Percentiles rank a stretch among this genome's conserved stretches.
These are phyloP conservation scores for Metarhizium guizhouense DNA, from an alignment of 2,329 filamentous ascomycete genomes.

Conservation along the genomic window DNA sequence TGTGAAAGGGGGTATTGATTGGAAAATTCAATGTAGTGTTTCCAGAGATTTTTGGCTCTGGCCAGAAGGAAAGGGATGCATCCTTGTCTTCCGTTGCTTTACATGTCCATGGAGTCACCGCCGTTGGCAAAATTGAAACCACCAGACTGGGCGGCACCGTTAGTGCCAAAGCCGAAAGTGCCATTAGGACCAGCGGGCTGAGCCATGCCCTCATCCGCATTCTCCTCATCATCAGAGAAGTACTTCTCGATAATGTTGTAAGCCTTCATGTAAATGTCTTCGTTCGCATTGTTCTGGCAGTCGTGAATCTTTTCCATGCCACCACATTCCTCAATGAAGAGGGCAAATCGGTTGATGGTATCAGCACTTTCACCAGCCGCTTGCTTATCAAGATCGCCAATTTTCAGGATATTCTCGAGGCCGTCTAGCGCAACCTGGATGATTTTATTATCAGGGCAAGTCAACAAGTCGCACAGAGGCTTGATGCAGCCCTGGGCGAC, in stretches of 20 bases:
- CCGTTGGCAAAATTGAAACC: constrained; percentile 90
- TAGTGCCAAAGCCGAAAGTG: constrained; percentile 71
- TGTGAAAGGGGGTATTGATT: constrained; percentile 7
- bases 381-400: constrained; percentile 97
- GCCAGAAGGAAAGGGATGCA: background rate
- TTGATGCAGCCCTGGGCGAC: constrained; percentile 93
- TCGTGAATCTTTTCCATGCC: constrained; percentile 99
- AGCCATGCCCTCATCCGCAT: constrained; percentile 72
- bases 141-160: constrained; percentile 53
- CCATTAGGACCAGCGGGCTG: constrained; percentile 61
- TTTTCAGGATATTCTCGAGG: constrained; percentile 98
- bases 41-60: background rate
- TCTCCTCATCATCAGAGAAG: constrained; percentile 97
- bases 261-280: constrained; percentile 99
- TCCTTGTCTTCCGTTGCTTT: constrained; percentile 17
- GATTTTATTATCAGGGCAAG: constrained; percentile 99
- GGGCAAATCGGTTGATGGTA: constrained; percentile 88
- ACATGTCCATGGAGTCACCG: constrained; percentile 59
- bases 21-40: background rate
- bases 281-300: constrained; percentile 99
- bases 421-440: constrained; percentile 97
- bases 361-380: constrained; percentile 64
- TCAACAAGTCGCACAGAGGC: constrained; percentile 88
- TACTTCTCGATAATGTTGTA: constrained; percentile 99
- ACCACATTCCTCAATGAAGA: constrained; percentile 97